Evolutionary conservation across 129 eudicot genomes (phyloP).

Genomic region (Escallonia rubra): DNA sequence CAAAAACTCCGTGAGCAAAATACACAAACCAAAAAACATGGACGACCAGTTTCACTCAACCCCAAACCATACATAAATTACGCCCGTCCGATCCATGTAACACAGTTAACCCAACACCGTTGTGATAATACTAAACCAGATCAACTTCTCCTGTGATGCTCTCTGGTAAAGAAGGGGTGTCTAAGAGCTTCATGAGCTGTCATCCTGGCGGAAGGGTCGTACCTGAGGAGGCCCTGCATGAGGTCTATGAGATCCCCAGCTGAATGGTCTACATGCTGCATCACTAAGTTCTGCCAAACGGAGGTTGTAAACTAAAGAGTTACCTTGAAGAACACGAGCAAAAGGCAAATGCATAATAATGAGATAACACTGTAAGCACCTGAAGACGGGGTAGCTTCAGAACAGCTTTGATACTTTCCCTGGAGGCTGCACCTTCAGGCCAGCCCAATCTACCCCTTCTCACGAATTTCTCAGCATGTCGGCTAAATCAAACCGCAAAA

Average conservation of each 20-base stretch:
- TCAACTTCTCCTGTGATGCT: constrained; percentile 19
- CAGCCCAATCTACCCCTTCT: constrained; percentile 49
- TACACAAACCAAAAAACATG: no score
- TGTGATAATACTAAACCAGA: background rate
- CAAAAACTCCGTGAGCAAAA: no score
- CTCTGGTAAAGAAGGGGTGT: constrained; percentile 38
- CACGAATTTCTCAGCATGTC: constrained; percentile 36
- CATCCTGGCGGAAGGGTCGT: constrained; percentile 34
- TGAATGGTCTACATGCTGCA: constrained; percentile 51
- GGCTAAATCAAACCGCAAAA: constrained; percentile 16
- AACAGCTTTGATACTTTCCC: constrained; percentile 49
- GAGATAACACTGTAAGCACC: constrained; percentile 9
- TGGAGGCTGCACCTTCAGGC: constrained; percentile 52
- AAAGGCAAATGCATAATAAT: background rate
- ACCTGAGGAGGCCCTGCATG: constrained; percentile 36
- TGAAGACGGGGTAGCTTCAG: constrained; percentile 43
- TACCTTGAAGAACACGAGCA: background rate
- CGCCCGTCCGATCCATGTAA: no score
- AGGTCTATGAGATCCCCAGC: constrained; percentile 52
- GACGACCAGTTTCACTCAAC: no score
- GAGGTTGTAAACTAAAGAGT: background rate
- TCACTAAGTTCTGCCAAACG: constrained; percentile 31
- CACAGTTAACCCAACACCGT: no score
- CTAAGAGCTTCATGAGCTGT: constrained; percentile 42
- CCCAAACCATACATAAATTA: no score